phyloP scores from a whole-genome alignment of 306 rosid species.

The Prosopis cineraria region DNA sequence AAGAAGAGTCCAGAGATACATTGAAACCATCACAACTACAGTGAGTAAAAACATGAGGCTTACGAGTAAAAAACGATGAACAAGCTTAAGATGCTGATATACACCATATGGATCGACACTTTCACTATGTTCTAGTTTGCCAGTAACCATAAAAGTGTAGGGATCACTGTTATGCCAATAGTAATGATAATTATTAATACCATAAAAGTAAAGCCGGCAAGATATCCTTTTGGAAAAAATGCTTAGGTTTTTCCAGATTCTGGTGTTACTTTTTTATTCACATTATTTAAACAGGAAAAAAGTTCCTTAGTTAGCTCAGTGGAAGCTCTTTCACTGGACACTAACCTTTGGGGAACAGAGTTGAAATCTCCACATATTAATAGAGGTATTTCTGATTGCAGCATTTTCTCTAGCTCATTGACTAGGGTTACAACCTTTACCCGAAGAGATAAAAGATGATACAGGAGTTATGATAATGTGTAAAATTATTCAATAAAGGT shows the following conservation, averaged over 20 bases:
- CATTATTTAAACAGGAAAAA: neutral
- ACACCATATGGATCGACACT: neutral
- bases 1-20: neutral
- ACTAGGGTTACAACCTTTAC: slow-evolving; percentile 18
- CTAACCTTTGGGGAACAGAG: slow-evolving; percentile 9
- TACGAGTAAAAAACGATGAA: slow-evolving; percentile 13
- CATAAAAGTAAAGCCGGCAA: neutral
- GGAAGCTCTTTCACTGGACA: neutral
- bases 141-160: slow-evolving; percentile 1
- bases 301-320: neutral
- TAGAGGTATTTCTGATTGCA: slow-evolving; percentile 11
- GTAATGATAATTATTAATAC: neutral
- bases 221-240: neutral
- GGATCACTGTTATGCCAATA: slow-evolving; percentile 8
- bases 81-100: slow-evolving; percentile 13
- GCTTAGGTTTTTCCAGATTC: neutral
- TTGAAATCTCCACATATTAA: slow-evolving; percentile 17
- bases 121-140: neutral
- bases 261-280: neutral
- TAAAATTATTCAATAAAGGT: neutral
- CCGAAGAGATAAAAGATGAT: neutral
- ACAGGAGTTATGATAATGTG: neutral
- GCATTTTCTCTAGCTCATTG: slow-evolving; percentile 1
- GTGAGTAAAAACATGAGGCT: neutral
- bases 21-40: neutral